Evolutionary conservation across 1,139 yeast genomes (phyloP).

Genomic region (Oligophagozyma castellii): DNA sequence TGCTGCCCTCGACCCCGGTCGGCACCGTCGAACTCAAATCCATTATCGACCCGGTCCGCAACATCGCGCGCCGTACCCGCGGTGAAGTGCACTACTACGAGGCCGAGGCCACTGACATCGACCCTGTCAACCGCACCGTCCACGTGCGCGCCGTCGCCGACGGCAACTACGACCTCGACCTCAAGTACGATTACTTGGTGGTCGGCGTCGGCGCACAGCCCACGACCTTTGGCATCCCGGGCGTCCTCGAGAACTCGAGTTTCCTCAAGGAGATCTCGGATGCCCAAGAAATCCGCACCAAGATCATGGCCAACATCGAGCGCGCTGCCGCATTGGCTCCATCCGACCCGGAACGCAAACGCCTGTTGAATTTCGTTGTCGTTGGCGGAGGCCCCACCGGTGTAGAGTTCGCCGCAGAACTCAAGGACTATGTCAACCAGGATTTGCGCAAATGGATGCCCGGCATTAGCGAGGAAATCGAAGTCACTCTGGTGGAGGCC

Average conservation of each 20-base stretch:
- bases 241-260: slow-evolving; percentile 76
- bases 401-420: slow-evolving; percentile 90
- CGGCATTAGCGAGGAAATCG: slow-evolving; percentile 63
- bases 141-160: slow-evolving; percentile 33
- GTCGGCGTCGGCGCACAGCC: slow-evolving; percentile 90
- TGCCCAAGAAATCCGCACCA: slow-evolving; percentile 61
- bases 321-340: slow-evolving; percentile 66
- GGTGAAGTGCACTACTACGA: slow-evolving; percentile 79
- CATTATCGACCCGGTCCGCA: slow-evolving; percentile 73
- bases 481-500: slow-evolving; percentile 80
- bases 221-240: slow-evolving; percentile 86
- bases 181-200: slow-evolving; percentile 66
- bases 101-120: slow-evolving; percentile 81
- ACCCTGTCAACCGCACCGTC: slow-evolving; percentile 49
- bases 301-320: slow-evolving; percentile 70
- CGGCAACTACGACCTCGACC: slow-evolving; percentile 33
- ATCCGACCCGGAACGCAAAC: slow-evolving; percentile 65
- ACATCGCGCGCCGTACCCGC: slow-evolving; percentile 56
- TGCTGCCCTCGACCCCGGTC: slow-evolving; percentile 86
- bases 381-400: slow-evolving; percentile 98
- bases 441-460: slow-evolving; percentile 87
- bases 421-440: slow-evolving; percentile 87
- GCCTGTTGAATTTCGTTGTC: slow-evolving; percentile 70
- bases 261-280: slow-evolving; percentile 82
- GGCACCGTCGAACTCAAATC: slow-evolving; percentile 88